phyloP scores from a whole-genome alignment of 2,329 filamentous ascomycete species.

The Claviceps fusiformis region DNA sequence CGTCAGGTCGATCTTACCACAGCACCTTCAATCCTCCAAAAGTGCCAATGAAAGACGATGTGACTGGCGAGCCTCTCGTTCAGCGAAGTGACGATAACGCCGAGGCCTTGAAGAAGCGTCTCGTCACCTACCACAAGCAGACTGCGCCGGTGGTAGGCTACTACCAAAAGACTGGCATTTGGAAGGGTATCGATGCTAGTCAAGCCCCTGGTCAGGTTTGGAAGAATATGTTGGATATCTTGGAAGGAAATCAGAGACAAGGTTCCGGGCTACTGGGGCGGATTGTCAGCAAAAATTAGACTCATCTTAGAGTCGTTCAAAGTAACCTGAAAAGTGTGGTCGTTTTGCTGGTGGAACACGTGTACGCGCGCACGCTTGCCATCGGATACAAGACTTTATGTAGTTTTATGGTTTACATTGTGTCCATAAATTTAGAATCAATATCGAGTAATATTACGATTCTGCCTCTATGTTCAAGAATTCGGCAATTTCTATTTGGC shows the following conservation, averaged over 20 bases:
- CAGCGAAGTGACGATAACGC: slow-evolving; percentile 97
- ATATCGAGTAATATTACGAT: background rate
- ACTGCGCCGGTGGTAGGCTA: slow-evolving; percentile 86
- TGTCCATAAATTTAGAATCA: slow-evolving; percentile 8
- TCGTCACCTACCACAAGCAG: slow-evolving; percentile 87
- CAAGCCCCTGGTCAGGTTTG: slow-evolving; percentile 93
- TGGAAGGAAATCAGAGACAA: slow-evolving; percentile 40
- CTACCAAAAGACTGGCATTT: slow-evolving; percentile 96
- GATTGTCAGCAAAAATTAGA: slow-evolving; percentile 16
- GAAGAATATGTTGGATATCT: slow-evolving; percentile 79
- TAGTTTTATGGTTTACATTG: slow-evolving; percentile 5
- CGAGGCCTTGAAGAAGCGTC: slow-evolving; percentile 86
- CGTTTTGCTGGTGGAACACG: background rate
- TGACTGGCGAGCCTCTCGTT: slow-evolving; percentile 91
- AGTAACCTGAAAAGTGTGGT: background rate
- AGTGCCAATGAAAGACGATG: slow-evolving; percentile 83
- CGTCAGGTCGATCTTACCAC: slow-evolving; percentile 94
- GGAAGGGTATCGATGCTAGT: slow-evolving; percentile 88
- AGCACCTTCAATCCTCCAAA: slow-evolving; percentile 98
- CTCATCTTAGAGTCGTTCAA: background rate
- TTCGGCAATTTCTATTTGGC: no score
- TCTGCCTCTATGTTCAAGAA: background rate
- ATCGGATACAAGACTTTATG: slow-evolving; percentile 1
- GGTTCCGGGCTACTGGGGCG: slow-evolving; percentile 27
- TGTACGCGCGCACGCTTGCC: background rate